Evolutionary conservation across 2,329 filamentous ascomycete genomes (phyloP).

Genomic region (Penicillium sp.): DNA sequence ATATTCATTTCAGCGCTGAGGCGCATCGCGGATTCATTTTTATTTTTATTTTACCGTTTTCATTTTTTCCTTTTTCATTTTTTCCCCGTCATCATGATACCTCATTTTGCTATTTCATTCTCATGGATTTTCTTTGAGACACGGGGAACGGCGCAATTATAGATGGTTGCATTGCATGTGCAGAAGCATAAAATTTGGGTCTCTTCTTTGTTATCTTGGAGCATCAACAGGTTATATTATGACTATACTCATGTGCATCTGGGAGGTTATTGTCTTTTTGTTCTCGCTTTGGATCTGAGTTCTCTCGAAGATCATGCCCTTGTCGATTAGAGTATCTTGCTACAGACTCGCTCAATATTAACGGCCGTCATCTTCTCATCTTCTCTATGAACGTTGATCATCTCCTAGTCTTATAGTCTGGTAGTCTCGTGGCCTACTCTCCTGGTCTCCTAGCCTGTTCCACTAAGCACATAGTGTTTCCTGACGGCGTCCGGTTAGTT

Average conservation of each 20-base stretch:
- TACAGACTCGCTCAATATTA: constrained; percentile 14
- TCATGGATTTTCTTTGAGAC: constrained; percentile 17
- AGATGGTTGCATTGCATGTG: constrained; percentile 37
- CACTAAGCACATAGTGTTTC: neutral
- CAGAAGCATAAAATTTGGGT: constrained; percentile 28
- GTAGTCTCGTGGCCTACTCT: neutral
- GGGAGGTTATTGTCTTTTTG: constrained; percentile 30
- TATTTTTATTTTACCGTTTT: constrained; percentile 3
- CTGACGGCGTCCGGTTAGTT: neutral
- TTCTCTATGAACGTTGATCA: neutral
- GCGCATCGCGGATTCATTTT: neutral
- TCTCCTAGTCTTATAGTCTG: neutral
- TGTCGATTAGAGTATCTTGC: constrained; percentile 12
- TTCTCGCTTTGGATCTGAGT: neutral
- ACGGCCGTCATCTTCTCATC: constrained; percentile 2
- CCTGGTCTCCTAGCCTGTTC: neutral
- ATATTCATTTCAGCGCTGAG: constrained; percentile 6
- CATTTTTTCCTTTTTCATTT: constrained; percentile 7
- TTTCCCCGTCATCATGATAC: constrained; percentile 22
- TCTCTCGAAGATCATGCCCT: neutral
- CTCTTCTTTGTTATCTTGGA: constrained; percentile 20
- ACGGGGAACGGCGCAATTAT: constrained; percentile 35
- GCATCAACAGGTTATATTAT: constrained; percentile 31
- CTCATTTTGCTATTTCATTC: constrained; percentile 15
- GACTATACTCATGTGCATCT: constrained; percentile 36